Evolutionary conservation across 805 yeast species (phyloP).

Genomic region (Metschnikowia colocasiae): DNA sequence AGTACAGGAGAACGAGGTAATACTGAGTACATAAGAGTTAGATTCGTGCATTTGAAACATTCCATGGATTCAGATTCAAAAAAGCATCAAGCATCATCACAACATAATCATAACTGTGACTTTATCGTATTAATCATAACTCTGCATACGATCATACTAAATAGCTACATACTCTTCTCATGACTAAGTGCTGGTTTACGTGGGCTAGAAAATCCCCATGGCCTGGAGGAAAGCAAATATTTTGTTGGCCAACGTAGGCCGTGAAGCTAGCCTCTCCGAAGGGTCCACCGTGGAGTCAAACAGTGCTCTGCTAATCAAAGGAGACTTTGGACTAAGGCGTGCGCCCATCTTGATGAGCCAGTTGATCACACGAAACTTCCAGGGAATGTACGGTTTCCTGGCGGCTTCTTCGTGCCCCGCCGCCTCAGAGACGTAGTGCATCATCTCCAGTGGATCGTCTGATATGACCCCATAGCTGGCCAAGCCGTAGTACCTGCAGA

Average conservation of each 20-base stretch:
- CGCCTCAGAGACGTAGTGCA: neutral
- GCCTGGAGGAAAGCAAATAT: conserved; percentile 18
- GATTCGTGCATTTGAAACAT: no score
- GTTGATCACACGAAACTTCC: conserved; percentile 4
- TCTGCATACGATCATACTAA: no score
- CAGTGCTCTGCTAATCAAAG: conserved; percentile 1
- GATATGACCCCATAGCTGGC: conserved; percentile 35
- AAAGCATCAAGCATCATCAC: no score
- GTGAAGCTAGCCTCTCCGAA: conserved; percentile 4
- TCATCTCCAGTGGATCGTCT: conserved; percentile 30
- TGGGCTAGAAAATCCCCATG: conserved; percentile 13
- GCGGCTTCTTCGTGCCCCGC: neutral
- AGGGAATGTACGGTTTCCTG: conserved; percentile 1
- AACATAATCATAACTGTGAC: no score
- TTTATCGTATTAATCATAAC: no score
- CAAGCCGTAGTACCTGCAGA: conserved; percentile 25
- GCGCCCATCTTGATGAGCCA: conserved; percentile 7
- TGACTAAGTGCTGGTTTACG: no score
- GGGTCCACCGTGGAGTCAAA: conserved; percentile 15
- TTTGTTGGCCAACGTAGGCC: conserved; percentile 7
- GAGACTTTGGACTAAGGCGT: conserved; percentile 1
- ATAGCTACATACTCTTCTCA: no score
- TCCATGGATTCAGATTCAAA: no score
- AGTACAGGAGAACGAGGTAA: no score
- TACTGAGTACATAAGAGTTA: no score